These are phyloP conservation scores for Micractinium conductrix DNA, from an alignment of 139 green algal species.

Conservation along the genomic window DNA sequence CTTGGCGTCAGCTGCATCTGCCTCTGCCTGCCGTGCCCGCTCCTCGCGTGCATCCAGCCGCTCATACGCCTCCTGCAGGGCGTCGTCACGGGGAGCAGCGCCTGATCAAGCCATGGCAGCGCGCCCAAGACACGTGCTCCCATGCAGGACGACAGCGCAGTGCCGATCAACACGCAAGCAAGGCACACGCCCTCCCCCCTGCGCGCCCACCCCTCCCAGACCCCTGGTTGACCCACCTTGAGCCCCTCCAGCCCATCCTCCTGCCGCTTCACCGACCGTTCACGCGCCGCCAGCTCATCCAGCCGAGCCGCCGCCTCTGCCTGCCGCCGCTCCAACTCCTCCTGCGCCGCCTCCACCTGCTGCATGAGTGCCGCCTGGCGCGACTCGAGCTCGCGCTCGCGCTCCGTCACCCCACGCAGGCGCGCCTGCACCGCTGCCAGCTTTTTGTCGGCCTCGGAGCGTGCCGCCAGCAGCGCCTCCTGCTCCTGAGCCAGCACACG, in stretches of 20 bases:
- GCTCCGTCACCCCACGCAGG: constrained; percentile 13
- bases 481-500: constrained; percentile 28
- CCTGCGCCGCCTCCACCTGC: constrained; percentile 22
- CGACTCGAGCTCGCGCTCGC: constrained; percentile 32
- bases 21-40: not conserved
- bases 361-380: constrained; percentile 16
- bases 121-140: too few species aligned
- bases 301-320: not conserved
- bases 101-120: too few species aligned
- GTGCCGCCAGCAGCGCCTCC: constrained; percentile 19
- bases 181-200: too few species aligned
- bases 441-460: constrained; percentile 26
- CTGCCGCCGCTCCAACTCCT: constrained; percentile 17
- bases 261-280: constrained; percentile 26
- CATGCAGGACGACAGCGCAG: too few species aligned
- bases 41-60: constrained; percentile 23
- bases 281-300: constrained; percentile 3
- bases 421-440: constrained; percentile 19
- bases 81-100: too few species aligned
- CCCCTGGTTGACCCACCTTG: too few species aligned
- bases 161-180: too few species aligned
- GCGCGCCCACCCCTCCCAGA: too few species aligned
- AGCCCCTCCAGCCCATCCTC: constrained; percentile 35
- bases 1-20: constrained; percentile 17
- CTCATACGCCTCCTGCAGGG: constrained; percentile 32